Evolutionary conservation across 1,139 yeast species (phyloP).

Genomic region (Wickerhamomyces sp.): DNA sequence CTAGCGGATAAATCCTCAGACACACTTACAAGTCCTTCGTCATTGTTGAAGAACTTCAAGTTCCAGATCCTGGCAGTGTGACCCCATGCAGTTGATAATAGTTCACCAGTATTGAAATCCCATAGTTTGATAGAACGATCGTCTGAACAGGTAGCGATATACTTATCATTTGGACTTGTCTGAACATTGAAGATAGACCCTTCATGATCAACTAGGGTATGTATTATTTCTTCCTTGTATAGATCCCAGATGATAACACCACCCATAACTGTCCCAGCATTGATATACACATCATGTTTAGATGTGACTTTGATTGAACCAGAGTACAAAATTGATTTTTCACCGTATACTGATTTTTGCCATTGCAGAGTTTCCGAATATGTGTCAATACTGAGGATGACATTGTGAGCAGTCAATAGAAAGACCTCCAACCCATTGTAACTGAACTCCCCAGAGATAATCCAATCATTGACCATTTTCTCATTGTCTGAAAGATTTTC

Average conservation of each 20-base stretch:
- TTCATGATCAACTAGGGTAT: conserved; percentile 67
- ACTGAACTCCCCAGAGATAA: conserved; percentile 53
- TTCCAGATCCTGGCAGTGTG: conserved; percentile 94
- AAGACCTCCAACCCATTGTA: conserved; percentile 34
- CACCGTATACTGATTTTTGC: conserved; percentile 48
- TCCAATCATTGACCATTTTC: conserved; percentile 69
- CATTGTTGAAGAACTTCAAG: conserved; percentile 49
- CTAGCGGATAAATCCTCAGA: conserved; percentile 93
- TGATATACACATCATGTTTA: conserved; percentile 45
- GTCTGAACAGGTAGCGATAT: conserved; percentile 80
- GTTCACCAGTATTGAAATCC: conserved; percentile 49
- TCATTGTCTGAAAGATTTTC: conserved; percentile 32
- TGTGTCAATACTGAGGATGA: conserved; percentile 47
- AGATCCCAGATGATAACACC: conserved; percentile 81
- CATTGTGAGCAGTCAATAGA: conserved; percentile 78
- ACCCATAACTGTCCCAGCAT: conserved; percentile 91
- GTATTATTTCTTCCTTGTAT: conserved; percentile 38
- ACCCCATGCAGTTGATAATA: conserved; percentile 88
- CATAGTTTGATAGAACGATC: conserved; percentile 84
- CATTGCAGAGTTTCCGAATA: conserved; percentile 29
- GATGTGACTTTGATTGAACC: conserved; percentile 59
- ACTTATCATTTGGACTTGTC: conserved; percentile 50
- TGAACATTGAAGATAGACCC: conserved; percentile 87
- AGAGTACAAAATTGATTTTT: conserved; percentile 81
- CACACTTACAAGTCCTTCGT: conserved; percentile 47